Percentiles rank a stretch among this genome's conserved stretches.
phyloP scores from a whole-genome alignment of 768 basidiomycete genomes.

The Russula earlei region DNA sequence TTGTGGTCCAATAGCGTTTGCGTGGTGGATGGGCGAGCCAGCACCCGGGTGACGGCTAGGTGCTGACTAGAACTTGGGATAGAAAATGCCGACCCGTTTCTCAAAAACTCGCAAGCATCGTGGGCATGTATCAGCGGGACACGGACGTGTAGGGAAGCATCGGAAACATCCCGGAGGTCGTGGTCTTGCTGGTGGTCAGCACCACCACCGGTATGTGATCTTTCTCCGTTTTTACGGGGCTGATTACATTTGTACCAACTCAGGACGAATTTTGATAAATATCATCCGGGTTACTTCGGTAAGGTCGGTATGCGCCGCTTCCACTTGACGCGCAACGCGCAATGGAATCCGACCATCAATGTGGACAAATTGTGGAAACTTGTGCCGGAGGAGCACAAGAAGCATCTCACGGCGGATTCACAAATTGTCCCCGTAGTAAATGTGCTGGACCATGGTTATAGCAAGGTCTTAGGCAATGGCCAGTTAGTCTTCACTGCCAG shows the following conservation, averaged over 20 bases:
- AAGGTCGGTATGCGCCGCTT: conserved; percentile 99
- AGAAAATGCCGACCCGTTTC: conserved; percentile 90
- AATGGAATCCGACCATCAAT: conserved; percentile 96
- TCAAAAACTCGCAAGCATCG: conserved; percentile 98
- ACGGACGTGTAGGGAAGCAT: conserved; percentile 99
- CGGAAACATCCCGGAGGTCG: conserved; percentile 99
- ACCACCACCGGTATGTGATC: conserved; percentile 85
- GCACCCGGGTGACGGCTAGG: conserved; percentile 17
- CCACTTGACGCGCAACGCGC: conserved; percentile 85
- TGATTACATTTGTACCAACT: background rate
- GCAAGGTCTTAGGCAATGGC: conserved; percentile 94
- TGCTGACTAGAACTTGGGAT: conserved; percentile 22
- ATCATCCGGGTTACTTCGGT: conserved; percentile 99
- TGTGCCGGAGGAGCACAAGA: conserved; percentile 78
- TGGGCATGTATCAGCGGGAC: conserved; percentile 98
- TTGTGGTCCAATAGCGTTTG: conserved; percentile 8
- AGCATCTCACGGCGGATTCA: conserved; percentile 59
- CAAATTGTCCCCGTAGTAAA: conserved; percentile 94
- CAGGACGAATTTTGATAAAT: conserved; percentile 96
- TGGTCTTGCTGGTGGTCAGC: conserved; percentile 99
- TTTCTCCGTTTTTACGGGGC: background rate
- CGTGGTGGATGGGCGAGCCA: conserved; percentile 43
- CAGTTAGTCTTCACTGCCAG: conserved; percentile 37
- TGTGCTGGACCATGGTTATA: conserved; percentile 73
- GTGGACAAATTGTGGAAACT: conserved; percentile 96